Evolutionary conservation across 148 eudicot genomes (phyloP).

Genomic region (Suaeda aralocaspica): DNA sequence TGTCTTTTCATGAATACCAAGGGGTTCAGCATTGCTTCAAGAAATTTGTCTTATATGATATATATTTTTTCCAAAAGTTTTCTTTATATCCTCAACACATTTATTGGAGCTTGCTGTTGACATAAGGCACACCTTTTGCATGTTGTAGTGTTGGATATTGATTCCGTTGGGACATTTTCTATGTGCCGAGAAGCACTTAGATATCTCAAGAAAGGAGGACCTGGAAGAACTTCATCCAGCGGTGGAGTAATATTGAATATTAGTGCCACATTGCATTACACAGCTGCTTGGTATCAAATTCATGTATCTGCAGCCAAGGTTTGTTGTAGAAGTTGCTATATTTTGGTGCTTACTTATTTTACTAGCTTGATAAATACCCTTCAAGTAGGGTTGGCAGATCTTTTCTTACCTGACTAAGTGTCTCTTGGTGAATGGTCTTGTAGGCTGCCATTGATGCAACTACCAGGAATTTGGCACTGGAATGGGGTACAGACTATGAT

Average conservation of each 20-base stretch:
- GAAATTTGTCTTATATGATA: no score
- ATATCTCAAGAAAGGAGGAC: constrained; percentile 80
- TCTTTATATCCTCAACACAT: not conserved
- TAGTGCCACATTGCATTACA: constrained; percentile 96
- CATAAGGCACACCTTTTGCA: not conserved
- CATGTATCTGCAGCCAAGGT: constrained; percentile 99
- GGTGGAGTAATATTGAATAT: constrained; percentile 85
- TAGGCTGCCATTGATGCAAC: constrained; percentile 96
- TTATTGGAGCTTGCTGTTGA: not conserved
- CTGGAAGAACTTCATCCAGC: constrained; percentile 54
- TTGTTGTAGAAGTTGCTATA: constrained; percentile 10
- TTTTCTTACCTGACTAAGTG: not conserved
- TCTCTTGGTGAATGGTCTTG: constrained; percentile 1
- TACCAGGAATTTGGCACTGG: constrained; percentile 88
- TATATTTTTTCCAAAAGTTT: not conserved
- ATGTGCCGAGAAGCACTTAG: constrained; percentile 88
- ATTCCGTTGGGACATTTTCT: constrained; percentile 94
- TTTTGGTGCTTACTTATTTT: not conserved
- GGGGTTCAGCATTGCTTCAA: not conserved
- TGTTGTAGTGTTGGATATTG: constrained; percentile 76
- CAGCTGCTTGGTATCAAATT: constrained; percentile 93
- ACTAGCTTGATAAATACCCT: not conserved
- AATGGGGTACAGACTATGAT: constrained; percentile 97
- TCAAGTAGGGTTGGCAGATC: not conserved
- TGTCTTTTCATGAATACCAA: not conserved